Conservation (phyloP, 1,284 basidiomycete species). For the Ganoderma sp. region DNA sequence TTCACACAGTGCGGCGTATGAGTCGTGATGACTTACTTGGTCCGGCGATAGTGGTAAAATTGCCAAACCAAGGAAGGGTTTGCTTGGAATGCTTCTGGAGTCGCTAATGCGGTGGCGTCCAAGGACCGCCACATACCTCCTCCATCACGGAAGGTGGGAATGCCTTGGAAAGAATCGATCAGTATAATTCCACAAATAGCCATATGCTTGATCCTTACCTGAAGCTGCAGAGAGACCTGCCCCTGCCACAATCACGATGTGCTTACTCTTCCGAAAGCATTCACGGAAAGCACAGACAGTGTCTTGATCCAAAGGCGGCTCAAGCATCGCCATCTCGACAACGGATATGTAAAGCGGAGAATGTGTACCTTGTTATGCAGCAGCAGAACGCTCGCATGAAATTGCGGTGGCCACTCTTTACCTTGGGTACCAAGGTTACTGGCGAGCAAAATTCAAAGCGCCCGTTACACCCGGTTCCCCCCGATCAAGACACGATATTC, state of each 20-base stretch:
- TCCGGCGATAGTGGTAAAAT: conserved; percentile 32
- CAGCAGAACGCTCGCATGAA: background rate
- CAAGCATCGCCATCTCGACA: background rate
- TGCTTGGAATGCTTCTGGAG: conserved; percentile 47
- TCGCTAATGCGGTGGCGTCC: conserved; percentile 46
- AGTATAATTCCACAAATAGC: too few relatives aligned
- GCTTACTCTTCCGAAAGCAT: conserved; percentile 1
- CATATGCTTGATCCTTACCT: background rate
- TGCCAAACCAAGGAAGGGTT: conserved; percentile 50
- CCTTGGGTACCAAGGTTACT: too few relatives aligned
- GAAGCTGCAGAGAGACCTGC: conserved; percentile 17
- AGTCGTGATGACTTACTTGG: conserved; percentile 30
- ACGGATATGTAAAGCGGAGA: background rate
- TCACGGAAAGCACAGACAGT: conserved; percentile 8
- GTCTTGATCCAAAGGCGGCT: background rate
- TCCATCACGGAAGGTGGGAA: conserved; percentile 25
- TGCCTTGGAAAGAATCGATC: background rate
- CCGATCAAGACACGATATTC: too few relatives aligned
- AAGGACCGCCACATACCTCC: conserved; percentile 47
- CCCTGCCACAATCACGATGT: conserved; percentile 14
- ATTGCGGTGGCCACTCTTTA: too few relatives aligned
- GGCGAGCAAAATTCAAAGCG: too few relatives aligned
- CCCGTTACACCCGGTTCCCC: too few relatives aligned
- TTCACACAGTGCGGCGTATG: background rate
- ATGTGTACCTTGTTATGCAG: background rate